Base-by-base conservation (phyloP, 2,329 filamentous ascomycete species). In the Laburnicola sp. region DNA sequence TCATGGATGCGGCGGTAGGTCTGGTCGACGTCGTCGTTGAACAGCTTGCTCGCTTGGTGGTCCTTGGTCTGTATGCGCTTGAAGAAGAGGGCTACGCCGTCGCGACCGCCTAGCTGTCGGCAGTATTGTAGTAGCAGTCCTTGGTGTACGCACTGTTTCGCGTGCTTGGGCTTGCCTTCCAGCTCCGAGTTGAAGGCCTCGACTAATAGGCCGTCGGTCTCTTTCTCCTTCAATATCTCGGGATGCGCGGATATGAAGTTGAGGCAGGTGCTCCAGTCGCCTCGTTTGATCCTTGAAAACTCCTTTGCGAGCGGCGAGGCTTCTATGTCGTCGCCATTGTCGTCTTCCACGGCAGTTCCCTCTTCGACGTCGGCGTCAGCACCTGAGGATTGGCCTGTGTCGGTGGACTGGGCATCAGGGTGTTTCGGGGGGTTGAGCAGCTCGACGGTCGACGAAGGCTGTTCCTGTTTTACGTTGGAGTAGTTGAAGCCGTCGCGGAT, bases 71-170 rank as follows among this genome's bases (percentile, higher is more conserved):
- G 94, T 72, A 99, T 92, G 51, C 93, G 88, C 77, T 94, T 96
- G 82, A 99, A 99, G 80, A 99, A 99, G 27, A 97, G 76, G 4
- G 85, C 83, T 6, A 97, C 91, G 22, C 93, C 93, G 64, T 97
- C 91, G 58, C 84, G 85, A 53, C 93, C 92, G 54, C 93, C 92
- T 5, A 99, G 81, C 36, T 91, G 87, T 7, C 93, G 85, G 76
- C 94, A 99, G 78, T 99, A 99, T 73, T 99, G 94, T 35, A 99
- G 77, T 9, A 99, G 80, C 11, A 97, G 80, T 2, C 88, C 93
- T 71, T 97, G 92, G 74, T 99, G 94, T 22, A 99, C 91, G 74
- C 87, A 97, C 71, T 93, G 89, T 41, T 86, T 84, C 3, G 90
- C 86, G 60, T 87, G 84, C n/a, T 89, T 87, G 48, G 87, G 84